Percentiles rank a stretch among this genome's conserved stretches.
phyloP scores from a whole-genome alignment of 192 early-diverging fungal species.

The Rhizophagus sp. region DNA sequence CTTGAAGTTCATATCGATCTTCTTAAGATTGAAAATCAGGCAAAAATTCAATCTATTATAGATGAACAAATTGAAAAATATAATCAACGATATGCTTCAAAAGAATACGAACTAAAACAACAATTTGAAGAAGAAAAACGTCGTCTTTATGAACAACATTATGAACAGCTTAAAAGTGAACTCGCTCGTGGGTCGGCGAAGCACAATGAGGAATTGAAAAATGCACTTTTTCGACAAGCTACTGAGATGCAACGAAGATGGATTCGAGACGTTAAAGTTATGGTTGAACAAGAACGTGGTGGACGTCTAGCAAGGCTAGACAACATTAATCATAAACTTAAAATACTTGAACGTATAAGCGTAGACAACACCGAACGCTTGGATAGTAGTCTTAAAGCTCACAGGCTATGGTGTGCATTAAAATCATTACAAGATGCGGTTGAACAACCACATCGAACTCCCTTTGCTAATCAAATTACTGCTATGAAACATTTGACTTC shows the following conservation, averaged over 20 bases:
- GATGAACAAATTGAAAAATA: conserved; percentile 43
- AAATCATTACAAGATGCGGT: conserved; percentile 62
- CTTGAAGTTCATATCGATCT: conserved; percentile 44
- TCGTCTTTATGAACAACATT: conserved; percentile 40
- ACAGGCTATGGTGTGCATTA: conserved; percentile 66
- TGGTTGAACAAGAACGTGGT: conserved; percentile 88
- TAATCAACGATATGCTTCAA: conserved; percentile 61
- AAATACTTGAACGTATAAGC: conserved; percentile 68
- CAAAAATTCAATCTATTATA: conserved; percentile 47
- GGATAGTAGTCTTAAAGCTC: conserved; percentile 61
- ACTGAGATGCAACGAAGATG: conserved; percentile 77
- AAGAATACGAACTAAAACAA: conserved; percentile 58
- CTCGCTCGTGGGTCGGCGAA: conserved; percentile 28
- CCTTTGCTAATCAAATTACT: conserved; percentile 74
- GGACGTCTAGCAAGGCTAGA: conserved; percentile 87
- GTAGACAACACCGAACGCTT: conserved; percentile 69
- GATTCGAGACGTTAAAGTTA: conserved; percentile 71
- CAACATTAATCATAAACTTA: conserved; percentile 75
- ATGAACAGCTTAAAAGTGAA: conserved; percentile 44
- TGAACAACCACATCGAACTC: conserved; percentile 45
- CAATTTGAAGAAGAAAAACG: conserved; percentile 46
- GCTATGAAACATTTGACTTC: conserved; percentile 55
- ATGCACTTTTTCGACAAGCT: conserved; percentile 65
- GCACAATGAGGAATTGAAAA: conserved; percentile 57
- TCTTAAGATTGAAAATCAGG: conserved; percentile 44